Evolutionary conservation across 345 rosid genomes (phyloP).

Genomic region (Syzygium grande): DNA sequence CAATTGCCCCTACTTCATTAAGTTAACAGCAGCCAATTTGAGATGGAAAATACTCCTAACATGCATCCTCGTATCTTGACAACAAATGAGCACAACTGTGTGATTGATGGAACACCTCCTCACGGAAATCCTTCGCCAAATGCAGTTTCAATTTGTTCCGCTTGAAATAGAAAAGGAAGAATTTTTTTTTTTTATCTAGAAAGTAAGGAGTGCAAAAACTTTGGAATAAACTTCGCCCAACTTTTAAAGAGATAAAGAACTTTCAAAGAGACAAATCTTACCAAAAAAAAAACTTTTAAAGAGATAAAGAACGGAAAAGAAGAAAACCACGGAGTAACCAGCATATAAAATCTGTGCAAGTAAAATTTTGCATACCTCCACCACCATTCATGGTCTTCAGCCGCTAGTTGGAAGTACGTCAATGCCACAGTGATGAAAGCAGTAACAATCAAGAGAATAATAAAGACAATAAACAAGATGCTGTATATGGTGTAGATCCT

Average conservation of each 20-base stretch:
- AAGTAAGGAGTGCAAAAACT: background rate
- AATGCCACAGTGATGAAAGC: slow-evolving; percentile 53
- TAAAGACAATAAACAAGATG: slow-evolving; percentile 46
- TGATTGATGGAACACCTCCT: background rate
- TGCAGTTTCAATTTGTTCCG: background rate
- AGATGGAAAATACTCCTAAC: background rate
- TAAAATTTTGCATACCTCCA: slow-evolving; percentile 30
- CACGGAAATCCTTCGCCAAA: background rate
- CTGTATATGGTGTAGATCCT: slow-evolving; percentile 55
- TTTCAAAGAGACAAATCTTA: background rate
- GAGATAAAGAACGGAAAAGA: background rate
- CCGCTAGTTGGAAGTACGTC: slow-evolving; percentile 55
- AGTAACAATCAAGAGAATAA: slow-evolving; percentile 48
- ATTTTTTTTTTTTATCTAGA: background rate
- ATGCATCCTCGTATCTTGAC: background rate
- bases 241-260: background rate
- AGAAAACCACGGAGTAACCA: background rate
- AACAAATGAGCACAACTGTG: background rate
- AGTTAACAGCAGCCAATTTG: background rate
- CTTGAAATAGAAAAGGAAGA: background rate
- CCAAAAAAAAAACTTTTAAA: background rate
- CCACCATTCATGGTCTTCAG: slow-evolving; percentile 59
- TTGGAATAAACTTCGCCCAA: background rate
- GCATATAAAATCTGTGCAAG: background rate
- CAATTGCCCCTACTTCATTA: background rate